These are phyloP conservation scores for Trametes sanguinea DNA, from an alignment of 768 basidiomycete species.

Conservation along the genomic window DNA sequence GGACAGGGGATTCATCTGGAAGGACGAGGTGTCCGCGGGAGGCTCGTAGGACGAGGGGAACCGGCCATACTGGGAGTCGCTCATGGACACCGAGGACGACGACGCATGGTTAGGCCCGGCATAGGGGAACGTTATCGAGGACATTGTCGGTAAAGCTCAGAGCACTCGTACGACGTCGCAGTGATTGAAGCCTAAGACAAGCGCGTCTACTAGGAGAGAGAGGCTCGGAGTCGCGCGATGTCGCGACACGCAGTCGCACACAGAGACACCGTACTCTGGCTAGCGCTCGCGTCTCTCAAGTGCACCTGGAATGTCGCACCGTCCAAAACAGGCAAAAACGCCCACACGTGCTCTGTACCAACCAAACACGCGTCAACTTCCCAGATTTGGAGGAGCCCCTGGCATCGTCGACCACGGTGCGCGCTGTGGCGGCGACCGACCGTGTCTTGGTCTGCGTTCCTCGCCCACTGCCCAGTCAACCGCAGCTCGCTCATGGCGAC, in stretches of 20 bases:
- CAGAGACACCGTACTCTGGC: no score
- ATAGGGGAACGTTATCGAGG: constrained; percentile 65
- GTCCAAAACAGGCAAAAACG: constrained; percentile 10
- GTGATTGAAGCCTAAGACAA: background rate
- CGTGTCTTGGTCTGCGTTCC: background rate
- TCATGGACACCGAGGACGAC: constrained; percentile 43
- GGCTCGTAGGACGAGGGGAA: constrained; percentile 62
- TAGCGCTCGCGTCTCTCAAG: background rate
- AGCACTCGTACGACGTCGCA: background rate
- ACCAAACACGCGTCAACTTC: constrained; percentile 22
- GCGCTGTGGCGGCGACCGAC: constrained; percentile 11
- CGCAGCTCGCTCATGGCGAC: constrained; percentile 16
- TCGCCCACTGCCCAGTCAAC: background rate
- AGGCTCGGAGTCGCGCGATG: constrained; percentile 16
- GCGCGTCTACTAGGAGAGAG: constrained; percentile 12
- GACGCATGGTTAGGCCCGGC: constrained; percentile 40
- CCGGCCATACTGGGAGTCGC: constrained; percentile 45
- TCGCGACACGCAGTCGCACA: constrained; percentile 11
- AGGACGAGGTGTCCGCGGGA: constrained; percentile 46
- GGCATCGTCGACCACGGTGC: background rate
- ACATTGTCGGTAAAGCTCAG: constrained; percentile 46
- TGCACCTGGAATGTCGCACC: background rate
- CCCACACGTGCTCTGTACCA: constrained; percentile 18
- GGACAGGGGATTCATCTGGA: constrained; percentile 83
- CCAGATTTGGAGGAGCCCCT: constrained; percentile 3